Conservation (phyloP, 805 yeast species). For the Hanseniaspora singularis region DNA sequence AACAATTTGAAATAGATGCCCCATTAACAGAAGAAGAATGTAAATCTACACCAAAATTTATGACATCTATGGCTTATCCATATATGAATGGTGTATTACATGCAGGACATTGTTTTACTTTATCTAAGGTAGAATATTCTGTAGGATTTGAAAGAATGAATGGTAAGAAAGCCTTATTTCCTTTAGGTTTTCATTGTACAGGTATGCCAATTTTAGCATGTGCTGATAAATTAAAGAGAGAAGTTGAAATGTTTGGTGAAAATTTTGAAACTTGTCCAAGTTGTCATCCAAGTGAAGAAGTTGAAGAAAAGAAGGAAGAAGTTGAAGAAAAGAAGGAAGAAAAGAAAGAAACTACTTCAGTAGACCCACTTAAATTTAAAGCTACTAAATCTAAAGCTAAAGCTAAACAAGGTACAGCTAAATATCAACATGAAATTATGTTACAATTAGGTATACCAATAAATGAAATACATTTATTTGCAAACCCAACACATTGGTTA, state of each 20-base stretch:
- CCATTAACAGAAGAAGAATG: slow-evolving; percentile 62
- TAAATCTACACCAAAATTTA: slow-evolving; percentile 82
- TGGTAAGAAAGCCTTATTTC: slow-evolving; percentile 85
- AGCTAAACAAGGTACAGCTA: slow-evolving; percentile 87
- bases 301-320: slow-evolving; percentile 44
- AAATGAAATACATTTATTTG: slow-evolving; percentile 74
- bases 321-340: slow-evolving; percentile 33
- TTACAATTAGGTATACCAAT: slow-evolving; percentile 77
- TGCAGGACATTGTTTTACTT: slow-evolving; percentile 93
- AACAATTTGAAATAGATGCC: slow-evolving; percentile 76
- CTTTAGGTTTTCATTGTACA: slow-evolving; percentile 97
- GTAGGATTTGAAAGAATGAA: slow-evolving; percentile 90
- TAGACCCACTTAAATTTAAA: slow-evolving; percentile 76
- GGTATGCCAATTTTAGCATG: slow-evolving; percentile 97
- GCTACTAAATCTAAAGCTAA: slow-evolving; percentile 89
- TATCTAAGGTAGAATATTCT: slow-evolving; percentile 85
- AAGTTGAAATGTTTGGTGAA: slow-evolving; percentile 77
- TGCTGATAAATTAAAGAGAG: slow-evolving; percentile 90
- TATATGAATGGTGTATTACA: slow-evolving; percentile 98
- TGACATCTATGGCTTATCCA: slow-evolving; percentile 94
- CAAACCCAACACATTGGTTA: slow-evolving; percentile 88
- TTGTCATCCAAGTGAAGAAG: no score
- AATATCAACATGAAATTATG: slow-evolving; percentile 94
- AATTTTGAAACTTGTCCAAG: slow-evolving; percentile 62
- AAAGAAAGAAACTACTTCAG: slow-evolving; percentile 27